These are phyloP conservation scores for Pyrenophora teres DNA, from an alignment of 2,329 filamentous ascomycete genomes.

Conservation along the genomic window DNA sequence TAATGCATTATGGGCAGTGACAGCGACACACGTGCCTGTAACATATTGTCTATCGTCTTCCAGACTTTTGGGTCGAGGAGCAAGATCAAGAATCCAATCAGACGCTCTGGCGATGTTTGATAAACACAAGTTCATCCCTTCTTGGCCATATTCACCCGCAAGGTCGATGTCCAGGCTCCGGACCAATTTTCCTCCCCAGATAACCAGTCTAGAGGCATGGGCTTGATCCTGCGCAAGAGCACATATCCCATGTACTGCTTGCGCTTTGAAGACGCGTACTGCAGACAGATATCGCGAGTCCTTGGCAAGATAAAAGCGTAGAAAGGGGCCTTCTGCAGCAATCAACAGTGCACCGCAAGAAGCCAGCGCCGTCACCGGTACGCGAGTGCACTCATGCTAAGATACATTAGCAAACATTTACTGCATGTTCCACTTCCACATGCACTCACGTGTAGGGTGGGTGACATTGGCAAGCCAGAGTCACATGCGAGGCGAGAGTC, in stretches of 20 bases:
- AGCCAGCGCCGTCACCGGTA: conserved; percentile 54
- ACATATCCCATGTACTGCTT: conserved; percentile 75
- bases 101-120: conserved; percentile 31
- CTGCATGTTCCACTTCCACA: background rate
- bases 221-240: conserved; percentile 40
- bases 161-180: conserved; percentile 46
- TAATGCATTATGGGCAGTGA: conserved; percentile 89
- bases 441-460: conserved; percentile 38
- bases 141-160: conserved; percentile 30
- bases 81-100: conserved; percentile 48
- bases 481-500: conserved; percentile 22
- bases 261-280: conserved; percentile 65
- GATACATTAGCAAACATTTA: conserved; percentile 18
- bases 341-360: conserved; percentile 46
- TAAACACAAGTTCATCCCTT: conserved; percentile 15
- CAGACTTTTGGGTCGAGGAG: conserved; percentile 18
- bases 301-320: conserved; percentile 46
- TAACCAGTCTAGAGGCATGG: conserved; percentile 33
- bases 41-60: conserved; percentile 11
- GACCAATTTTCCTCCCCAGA: conserved; percentile 54
- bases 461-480: conserved; percentile 41
- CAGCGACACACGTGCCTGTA: conserved; percentile 41
- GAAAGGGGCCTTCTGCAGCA: conserved; percentile 50
- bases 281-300: conserved; percentile 31
- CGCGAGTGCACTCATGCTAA: conserved; percentile 47